phyloP scores from a whole-genome alignment of 2,329 filamentous ascomycete species.

The Ramularia endophylla region DNA sequence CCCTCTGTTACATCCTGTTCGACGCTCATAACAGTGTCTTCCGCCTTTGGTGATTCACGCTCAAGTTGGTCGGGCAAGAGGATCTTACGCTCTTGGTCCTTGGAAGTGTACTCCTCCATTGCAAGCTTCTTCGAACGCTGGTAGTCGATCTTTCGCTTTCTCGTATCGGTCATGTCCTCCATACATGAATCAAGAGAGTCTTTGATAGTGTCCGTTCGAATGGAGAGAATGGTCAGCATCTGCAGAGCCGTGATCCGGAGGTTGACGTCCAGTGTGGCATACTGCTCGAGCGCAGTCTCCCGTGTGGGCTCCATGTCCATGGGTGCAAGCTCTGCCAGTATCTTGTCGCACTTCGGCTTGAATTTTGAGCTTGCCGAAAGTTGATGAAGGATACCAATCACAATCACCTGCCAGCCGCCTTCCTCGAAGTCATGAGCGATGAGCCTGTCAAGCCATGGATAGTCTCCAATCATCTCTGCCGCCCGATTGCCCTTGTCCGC shows the following conservation, averaged over 20 bases:
- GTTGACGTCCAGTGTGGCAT: slow-evolving; percentile 74
- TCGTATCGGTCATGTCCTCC: slow-evolving; percentile 87
- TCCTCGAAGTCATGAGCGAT: slow-evolving; percentile 77
- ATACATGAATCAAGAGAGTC: slow-evolving; percentile 88
- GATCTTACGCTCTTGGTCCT: slow-evolving; percentile 48
- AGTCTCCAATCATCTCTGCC: slow-evolving; percentile 66
- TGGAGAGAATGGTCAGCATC: slow-evolving; percentile 76
- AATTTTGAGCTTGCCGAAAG: slow-evolving; percentile 69
- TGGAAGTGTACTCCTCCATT: slow-evolving; percentile 50
- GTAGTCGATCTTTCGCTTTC: slow-evolving; percentile 92
- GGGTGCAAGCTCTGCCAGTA: slow-evolving; percentile 77
- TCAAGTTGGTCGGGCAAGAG: slow-evolving; percentile 67
- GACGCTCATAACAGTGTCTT: slow-evolving; percentile 20
- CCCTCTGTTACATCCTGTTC: slow-evolving; percentile 35
- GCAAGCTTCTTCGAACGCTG: slow-evolving; percentile 65
- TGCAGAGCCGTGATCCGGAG: slow-evolving; percentile 73
- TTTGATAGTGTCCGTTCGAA: slow-evolving; percentile 79
- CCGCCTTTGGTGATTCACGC: slow-evolving; percentile 47
- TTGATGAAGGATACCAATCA: slow-evolving; percentile 81
- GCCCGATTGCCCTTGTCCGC: slow-evolving; percentile 53
- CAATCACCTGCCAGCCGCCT: slow-evolving; percentile 86
- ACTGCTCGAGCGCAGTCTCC: slow-evolving; percentile 67
- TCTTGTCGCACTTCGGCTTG: slow-evolving; percentile 66
- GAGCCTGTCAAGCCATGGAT: slow-evolving; percentile 80
- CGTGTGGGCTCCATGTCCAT: slow-evolving; percentile 66